Percentiles rank a stretch among this genome's conserved stretches.
phyloP scores from a whole-genome alignment of 2,329 filamentous ascomycete species.

The Helotiales sp. region DNA sequence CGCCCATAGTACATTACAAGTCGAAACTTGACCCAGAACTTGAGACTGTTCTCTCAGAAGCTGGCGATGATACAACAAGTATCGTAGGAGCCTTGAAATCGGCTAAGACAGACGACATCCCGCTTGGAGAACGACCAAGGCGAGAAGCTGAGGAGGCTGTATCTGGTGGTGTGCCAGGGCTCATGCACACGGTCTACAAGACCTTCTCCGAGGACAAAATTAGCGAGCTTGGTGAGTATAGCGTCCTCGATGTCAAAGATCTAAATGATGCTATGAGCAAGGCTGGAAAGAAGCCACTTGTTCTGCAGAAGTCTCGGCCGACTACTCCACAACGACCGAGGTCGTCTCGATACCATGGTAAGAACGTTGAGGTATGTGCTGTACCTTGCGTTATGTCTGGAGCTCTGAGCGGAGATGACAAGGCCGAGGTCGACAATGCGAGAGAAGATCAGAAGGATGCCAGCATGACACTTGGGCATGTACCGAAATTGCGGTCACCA shows the following conservation, averaged over 20 bases:
- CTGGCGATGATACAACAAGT: constrained; percentile 27
- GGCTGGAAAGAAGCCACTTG: constrained; percentile 32
- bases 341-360: constrained; percentile 15
- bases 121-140: constrained; percentile 40
- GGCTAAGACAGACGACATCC: constrained; percentile 29
- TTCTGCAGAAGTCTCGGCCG: constrained; percentile 9
- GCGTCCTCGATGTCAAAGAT: constrained; percentile 25
- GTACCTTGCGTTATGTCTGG: constrained; percentile 16
- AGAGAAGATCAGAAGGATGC: not conserved
- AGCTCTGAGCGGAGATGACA: constrained; percentile 8
- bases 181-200: constrained; percentile 13
- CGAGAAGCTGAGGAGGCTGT: constrained; percentile 28
- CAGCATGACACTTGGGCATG: constrained; percentile 18
- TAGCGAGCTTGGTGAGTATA: constrained; percentile 17
- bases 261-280: constrained; percentile 34
- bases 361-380: not conserved
- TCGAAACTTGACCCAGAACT: constrained; percentile 38
- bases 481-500: constrained; percentile 24
- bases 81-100: constrained; percentile 18
- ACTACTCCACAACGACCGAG: constrained; percentile 1
- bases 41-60: constrained; percentile 21
- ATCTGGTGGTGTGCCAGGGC: constrained; percentile 4
- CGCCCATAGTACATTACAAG: constrained; percentile 40
- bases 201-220: constrained; percentile 10
- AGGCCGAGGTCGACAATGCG: not conserved